These are phyloP conservation scores for Rhodotorula babjevae DNA, from an alignment of 768 basidiomycete genomes.

Conservation along the genomic window DNA sequence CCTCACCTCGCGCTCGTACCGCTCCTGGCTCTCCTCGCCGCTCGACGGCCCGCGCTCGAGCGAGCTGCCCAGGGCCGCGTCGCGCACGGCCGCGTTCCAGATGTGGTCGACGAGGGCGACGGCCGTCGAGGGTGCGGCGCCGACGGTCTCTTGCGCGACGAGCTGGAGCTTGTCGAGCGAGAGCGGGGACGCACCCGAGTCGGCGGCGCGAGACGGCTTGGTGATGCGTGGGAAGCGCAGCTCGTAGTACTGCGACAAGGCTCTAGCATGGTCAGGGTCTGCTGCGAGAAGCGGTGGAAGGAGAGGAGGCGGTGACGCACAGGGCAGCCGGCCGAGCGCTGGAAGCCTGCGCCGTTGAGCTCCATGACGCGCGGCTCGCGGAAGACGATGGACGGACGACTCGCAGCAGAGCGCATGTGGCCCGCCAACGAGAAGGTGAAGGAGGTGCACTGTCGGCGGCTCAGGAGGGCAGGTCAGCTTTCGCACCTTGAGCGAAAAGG, in stretches of 20 bases:
- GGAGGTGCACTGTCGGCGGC: background rate
- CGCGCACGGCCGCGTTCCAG: background rate
- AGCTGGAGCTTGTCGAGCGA: constrained; percentile 15
- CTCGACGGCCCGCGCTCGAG: background rate
- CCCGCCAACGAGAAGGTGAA: constrained; percentile 33
- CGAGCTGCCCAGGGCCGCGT: background rate
- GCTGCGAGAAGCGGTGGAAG: background rate
- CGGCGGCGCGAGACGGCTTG: constrained; percentile 50
- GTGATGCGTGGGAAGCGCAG: constrained; percentile 75
- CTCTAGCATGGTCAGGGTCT: too few relatives aligned
- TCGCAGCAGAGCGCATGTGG: background rate
- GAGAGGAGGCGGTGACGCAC: background rate
- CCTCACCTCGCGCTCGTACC: constrained; percentile 8
- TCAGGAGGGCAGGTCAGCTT: background rate
- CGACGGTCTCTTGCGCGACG: constrained; percentile 3
- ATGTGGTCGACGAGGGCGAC: background rate
- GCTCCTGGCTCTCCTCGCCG: background rate
- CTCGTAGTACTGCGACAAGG: constrained; percentile 62
- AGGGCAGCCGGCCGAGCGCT: constrained; percentile 56
- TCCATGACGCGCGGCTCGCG: constrained; percentile 64
- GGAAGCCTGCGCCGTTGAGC: constrained; percentile 73
- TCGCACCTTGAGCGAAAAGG: background rate
- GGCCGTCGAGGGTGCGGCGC: background rate
- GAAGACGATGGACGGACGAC: constrained; percentile 59
- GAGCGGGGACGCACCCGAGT: constrained; percentile 5